Percentiles rank a stretch among this genome's conserved stretches.
Conservation (phyloP, 2,329 filamentous ascomycete species). For the Alternaria brassicicola region DNA sequence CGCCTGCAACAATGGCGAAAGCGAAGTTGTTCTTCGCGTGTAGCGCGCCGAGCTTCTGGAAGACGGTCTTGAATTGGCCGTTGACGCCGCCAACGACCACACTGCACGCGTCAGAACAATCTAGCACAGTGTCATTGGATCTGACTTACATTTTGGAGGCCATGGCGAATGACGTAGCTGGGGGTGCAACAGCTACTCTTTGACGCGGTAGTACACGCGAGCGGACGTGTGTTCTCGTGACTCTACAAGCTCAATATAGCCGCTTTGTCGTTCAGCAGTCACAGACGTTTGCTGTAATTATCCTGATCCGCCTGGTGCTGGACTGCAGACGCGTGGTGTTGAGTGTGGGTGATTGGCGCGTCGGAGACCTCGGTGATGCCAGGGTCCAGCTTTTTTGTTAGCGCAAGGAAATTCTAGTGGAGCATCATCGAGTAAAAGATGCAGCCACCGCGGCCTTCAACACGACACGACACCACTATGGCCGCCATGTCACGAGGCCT, state of each 20-base stretch:
- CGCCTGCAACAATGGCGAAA: constrained; percentile 82
- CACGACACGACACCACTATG: constrained; percentile 39
- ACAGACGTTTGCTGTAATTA: neutral
- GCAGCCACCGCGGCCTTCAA: constrained; percentile 5
- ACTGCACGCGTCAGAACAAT: constrained; percentile 51
- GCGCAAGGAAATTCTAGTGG: constrained; percentile 41
- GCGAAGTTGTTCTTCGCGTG: constrained; percentile 89
- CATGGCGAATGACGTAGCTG: constrained; percentile 48
- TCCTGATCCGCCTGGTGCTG: neutral
- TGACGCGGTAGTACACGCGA: neutral
- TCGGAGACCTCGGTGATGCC: constrained; percentile 18
- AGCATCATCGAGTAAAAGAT: constrained; percentile 17
- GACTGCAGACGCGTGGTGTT: constrained; percentile 21
- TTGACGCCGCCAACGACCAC: constrained; percentile 84
- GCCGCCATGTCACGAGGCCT: constrained; percentile 52
- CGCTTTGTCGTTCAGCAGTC: neutral
- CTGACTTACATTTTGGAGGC: constrained; percentile 60
- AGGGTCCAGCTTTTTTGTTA: constrained; percentile 29
- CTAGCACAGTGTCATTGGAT: neutral
- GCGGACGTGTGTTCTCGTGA: neutral
- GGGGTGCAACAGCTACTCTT: neutral
- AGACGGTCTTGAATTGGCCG: constrained; percentile 75
- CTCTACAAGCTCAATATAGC: neutral
- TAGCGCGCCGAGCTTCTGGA: constrained; percentile 78
- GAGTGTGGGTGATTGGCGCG: constrained; percentile 19